Evolutionary conservation across 257 asterid genomes (phyloP), one percentile per base, ranked within the genome.

Genomic region (Ligustrum vulgare): DNA sequence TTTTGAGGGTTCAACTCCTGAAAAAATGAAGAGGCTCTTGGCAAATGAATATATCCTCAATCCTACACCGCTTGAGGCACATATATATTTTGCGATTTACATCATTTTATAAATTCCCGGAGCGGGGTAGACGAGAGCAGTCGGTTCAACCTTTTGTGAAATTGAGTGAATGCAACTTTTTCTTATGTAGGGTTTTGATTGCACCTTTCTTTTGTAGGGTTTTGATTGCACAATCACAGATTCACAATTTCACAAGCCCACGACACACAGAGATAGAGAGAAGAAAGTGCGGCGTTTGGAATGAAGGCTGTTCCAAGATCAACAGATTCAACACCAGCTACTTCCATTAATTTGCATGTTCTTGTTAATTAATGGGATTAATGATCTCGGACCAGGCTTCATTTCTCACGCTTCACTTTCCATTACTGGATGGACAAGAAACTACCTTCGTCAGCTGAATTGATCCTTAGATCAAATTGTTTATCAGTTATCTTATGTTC

Each of bases 321-420:
- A 25, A n/a, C n/a, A n/a, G n/a, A n/a, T n/a, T n/a, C n/a, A n/a
- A 9, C 18, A 8, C 35, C 22, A 58, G 66, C 4, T 28, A 25
- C 80, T 51, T 36, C 23, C 67, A 28, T 6, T 31, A 12, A 9
- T 20, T 25, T 56, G 67, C 45, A 12, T 25, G 13, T 45, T 74
- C 39, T 66, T 49, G 2, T 58, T 11, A 0, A 6, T 41, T 56
- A 22, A 64, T 36, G 56, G 49, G 10, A 20, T 45, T 36, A 70
- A 32, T 64, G 87, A 80, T 91, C 90, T 91, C 97, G 97, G 97
- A 91, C 96, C 97, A 91, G 97, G 97, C 97, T 91, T 91, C 94
- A 89, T 87, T 91, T 90, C 89, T 83, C 82, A 82, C 89, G 22
- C 91, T 79, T 51, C 83, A 64, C 71, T 82, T 84, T 81, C 82